Conservation (phyloP, 768 basidiomycete species). For the Jaapia argillacea region DNA sequence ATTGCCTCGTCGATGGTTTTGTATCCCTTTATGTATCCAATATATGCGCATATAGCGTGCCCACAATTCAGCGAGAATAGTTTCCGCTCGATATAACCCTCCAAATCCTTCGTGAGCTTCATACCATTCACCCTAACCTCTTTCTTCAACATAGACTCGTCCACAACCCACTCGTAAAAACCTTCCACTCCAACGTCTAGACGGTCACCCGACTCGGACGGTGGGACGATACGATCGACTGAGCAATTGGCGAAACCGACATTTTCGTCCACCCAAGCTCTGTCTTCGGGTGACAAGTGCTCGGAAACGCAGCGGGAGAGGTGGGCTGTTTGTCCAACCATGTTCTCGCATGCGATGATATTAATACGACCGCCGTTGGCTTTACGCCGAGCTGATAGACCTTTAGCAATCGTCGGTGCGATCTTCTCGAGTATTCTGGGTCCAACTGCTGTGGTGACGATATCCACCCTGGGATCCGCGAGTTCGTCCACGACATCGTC, state of each 20-base stretch:
- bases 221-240: slow-evolving; percentile 29
- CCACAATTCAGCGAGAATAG: slow-evolving; percentile 33
- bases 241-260: slow-evolving; percentile 32
- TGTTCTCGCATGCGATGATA: slow-evolving; percentile 32
- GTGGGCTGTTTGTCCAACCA: slow-evolving; percentile 22
- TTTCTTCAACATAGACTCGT: slow-evolving; percentile 18
- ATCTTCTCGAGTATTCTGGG: slow-evolving; percentile 23
- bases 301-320: slow-evolving; percentile 19
- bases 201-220: slow-evolving; percentile 6
- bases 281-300: slow-evolving; percentile 20
- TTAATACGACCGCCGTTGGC: slow-evolving; percentile 16
- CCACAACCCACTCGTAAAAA: slow-evolving; percentile 31
- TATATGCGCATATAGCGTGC: slow-evolving; percentile 28
- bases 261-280: slow-evolving; percentile 16
- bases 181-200: slow-evolving; percentile 31
- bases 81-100: slow-evolving; percentile 29
- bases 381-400: slow-evolving; percentile 18
- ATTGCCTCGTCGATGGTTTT: slow-evolving; percentile 23
- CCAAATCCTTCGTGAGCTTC: slow-evolving; percentile 20
- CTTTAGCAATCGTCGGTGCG: slow-evolving; percentile 23
- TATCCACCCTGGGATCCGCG: slow-evolving; percentile 12
- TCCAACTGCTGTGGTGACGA: slow-evolving; percentile 29
- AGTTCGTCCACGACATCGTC: slow-evolving; percentile 10
- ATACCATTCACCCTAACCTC: slow-evolving; percentile 20
- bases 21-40: slow-evolving; percentile 22